A percentile compares a stretch with the other conserved stretches of the same genome.
Evolutionary conservation across 768 basidiomycete genomes (phyloP).

Genomic region (Boletus patriciae): DNA sequence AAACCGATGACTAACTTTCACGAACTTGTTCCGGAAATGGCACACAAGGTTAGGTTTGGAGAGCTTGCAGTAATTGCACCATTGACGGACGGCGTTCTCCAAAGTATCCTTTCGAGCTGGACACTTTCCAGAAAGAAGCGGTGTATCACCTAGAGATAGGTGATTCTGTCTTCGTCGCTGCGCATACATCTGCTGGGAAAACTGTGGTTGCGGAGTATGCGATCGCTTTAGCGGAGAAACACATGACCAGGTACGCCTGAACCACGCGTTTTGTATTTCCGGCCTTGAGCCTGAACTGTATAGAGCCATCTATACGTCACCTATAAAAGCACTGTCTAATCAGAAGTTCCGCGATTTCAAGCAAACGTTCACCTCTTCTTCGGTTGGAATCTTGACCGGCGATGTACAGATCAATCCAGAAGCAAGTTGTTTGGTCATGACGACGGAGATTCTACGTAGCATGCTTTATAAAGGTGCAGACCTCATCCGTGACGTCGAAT

Average conservation of each 20-base stretch:
- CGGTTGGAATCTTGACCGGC: conserved; percentile 95
- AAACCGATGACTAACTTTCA: conserved; percentile 85
- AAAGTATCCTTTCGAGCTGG: conserved; percentile 99
- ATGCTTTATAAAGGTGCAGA: conserved; percentile 99
- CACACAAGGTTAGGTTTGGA: conserved; percentile 65
- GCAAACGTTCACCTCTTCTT: conserved; percentile 86
- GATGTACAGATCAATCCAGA: conserved; percentile 99
- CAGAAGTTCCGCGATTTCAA: conserved; percentile 99
- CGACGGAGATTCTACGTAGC: conserved; percentile 94
- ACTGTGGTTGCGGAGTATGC: conserved; percentile 99
- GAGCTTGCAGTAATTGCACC: neutral
- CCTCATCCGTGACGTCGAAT: conserved; percentile 97
- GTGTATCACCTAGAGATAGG: conserved; percentile 97
- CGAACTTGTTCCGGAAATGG: conserved; percentile 95
- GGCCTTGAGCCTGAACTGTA: conserved; percentile 1
- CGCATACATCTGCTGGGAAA: conserved; percentile 99
- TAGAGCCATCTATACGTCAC: conserved; percentile 98
- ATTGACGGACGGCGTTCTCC: conserved; percentile 6
- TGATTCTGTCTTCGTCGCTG: conserved; percentile 98
- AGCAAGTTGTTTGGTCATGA: conserved; percentile 95
- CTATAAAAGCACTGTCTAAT: conserved; percentile 97
- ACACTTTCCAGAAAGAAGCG: conserved; percentile 98
- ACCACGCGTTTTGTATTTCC: conserved; percentile 14
- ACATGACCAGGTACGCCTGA: conserved; percentile 87
- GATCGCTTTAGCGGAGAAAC: conserved; percentile 92